These are phyloP conservation scores for Exobasidium rhododendri DNA, from an alignment of 1,284 basidiomycete genomes.

Conservation along the genomic window DNA sequence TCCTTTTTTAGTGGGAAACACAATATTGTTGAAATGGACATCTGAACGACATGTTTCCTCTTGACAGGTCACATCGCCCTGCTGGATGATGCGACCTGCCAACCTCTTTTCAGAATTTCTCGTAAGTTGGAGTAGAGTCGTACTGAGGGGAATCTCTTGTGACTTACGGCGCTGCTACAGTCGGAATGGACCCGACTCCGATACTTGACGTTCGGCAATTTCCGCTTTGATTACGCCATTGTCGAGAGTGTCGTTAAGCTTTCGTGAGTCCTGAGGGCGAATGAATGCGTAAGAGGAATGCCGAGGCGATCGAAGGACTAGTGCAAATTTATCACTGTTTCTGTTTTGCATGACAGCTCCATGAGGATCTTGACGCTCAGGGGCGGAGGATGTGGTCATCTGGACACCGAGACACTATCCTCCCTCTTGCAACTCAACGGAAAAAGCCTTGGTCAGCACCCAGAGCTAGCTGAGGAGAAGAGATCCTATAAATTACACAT, in stretches of 20 bases:
- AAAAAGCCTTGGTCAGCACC: neutral
- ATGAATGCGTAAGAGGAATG: too few species aligned
- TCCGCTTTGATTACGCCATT: slow-evolving; percentile 4
- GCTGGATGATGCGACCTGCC: slow-evolving; percentile 10
- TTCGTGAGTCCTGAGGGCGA: too few species aligned
- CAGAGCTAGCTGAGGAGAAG: neutral
- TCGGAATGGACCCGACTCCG: neutral
- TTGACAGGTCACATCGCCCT: slow-evolving; percentile 7
- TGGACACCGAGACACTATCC: neutral
- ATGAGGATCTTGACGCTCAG: neutral
- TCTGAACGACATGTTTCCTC: too few species aligned
- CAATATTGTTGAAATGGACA: too few species aligned
- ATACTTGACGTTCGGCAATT: slow-evolving; percentile 1
- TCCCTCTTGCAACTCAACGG: neutral
- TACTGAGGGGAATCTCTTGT: too few species aligned
- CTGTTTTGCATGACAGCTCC: too few species aligned
- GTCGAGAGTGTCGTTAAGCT: neutral
- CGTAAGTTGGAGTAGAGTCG: neutral
- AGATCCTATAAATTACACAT: neutral
- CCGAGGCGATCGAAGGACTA: neutral
- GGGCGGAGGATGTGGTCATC: neutral
- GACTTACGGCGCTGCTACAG: too few species aligned
- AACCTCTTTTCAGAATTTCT: slow-evolving; percentile 2
- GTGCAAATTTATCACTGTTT: too few species aligned
- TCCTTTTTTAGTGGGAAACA: too few species aligned